phyloP scores from a whole-genome alignment of 2,329 filamentous ascomycete species.

The Graphilbum sp. region DNA sequence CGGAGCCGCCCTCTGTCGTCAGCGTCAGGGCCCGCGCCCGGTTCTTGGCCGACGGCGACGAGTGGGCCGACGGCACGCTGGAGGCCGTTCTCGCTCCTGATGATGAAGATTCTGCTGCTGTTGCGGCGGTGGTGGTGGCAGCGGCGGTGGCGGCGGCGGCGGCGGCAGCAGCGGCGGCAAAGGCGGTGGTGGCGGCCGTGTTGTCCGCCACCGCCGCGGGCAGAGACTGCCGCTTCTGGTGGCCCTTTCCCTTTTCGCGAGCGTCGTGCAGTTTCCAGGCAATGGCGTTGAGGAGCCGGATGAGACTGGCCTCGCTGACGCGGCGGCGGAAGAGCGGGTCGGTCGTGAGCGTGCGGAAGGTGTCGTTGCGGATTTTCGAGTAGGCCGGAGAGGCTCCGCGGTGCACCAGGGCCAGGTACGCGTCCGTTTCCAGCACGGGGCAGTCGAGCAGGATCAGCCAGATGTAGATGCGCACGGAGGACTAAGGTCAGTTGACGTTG shows the following conservation, averaged over 20 bases:
- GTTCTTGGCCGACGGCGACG: conserved; percentile 28
- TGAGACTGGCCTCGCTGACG: conserved; percentile 89
- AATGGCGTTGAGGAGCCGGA: conserved; percentile 83
- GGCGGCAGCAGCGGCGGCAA: too few species aligned
- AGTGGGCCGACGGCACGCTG: conserved; percentile 18
- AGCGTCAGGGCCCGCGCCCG: conserved; percentile 41
- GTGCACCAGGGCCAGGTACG: conserved; percentile 80
- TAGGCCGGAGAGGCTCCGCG: conserved; percentile 89
- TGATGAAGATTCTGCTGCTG: neutral
- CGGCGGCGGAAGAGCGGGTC: conserved; percentile 93
- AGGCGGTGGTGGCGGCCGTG: too few species aligned
- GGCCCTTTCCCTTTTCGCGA: conserved; percentile 28
- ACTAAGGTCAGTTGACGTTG: too few species aligned
- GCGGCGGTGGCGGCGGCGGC: too few species aligned
- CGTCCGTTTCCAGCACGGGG: conserved; percentile 67
- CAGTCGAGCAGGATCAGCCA: conserved; percentile 91
- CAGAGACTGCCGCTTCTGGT: conserved; percentile 11
- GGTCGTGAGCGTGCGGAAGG: conserved; percentile 88
- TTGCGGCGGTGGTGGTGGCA: neutral
- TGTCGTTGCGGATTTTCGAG: conserved; percentile 95
- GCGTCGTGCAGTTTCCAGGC: conserved; percentile 87
- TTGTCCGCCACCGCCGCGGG: too few species aligned
- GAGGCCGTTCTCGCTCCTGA: neutral
- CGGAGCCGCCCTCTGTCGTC: conserved; percentile 48
- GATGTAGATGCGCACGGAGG: conserved; percentile 80